phyloP scores from a whole-genome alignment of 805 yeast genomes.

The Grigorovia transvaalensis region DNA sequence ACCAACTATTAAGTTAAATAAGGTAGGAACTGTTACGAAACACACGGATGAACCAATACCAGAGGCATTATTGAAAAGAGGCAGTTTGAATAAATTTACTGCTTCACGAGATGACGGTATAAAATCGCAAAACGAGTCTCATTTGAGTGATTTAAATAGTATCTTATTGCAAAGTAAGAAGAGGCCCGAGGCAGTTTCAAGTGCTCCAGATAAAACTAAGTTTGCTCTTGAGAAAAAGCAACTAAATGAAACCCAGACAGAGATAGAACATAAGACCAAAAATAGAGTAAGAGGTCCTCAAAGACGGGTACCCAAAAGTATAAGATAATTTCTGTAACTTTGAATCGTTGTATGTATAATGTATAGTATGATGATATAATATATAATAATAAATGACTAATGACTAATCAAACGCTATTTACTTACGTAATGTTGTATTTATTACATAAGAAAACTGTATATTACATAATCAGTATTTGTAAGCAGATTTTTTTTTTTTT shows the following conservation, averaged over 20 bases:
- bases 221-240: too few species aligned
- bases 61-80: slow-evolving; percentile 15
- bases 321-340: background rate
- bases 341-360: background rate
- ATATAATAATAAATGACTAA: background rate
- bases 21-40: slow-evolving; percentile 3
- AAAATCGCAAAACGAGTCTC: slow-evolving; percentile 25
- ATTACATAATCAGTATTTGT: too few species aligned
- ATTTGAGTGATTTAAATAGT: slow-evolving; percentile 10
- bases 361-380: background rate
- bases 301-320: slow-evolving; percentile 27
- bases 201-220: too few species aligned
- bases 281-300: slow-evolving; percentile 31
- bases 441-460: too few species aligned
- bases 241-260: too few species aligned
- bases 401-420: too few species aligned
- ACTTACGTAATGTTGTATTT: too few species aligned
- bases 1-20: slow-evolving; percentile 6
- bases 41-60: slow-evolving; percentile 4
- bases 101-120: background rate
- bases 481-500: too few species aligned
- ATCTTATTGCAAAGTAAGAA: background rate
- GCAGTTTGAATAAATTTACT: slow-evolving; percentile 2
- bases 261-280: slow-evolving; percentile 18
- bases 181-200: background rate